Base-by-base conservation (phyloP, 352 stramenopile species). In the Pythium plurisporium region DNA sequence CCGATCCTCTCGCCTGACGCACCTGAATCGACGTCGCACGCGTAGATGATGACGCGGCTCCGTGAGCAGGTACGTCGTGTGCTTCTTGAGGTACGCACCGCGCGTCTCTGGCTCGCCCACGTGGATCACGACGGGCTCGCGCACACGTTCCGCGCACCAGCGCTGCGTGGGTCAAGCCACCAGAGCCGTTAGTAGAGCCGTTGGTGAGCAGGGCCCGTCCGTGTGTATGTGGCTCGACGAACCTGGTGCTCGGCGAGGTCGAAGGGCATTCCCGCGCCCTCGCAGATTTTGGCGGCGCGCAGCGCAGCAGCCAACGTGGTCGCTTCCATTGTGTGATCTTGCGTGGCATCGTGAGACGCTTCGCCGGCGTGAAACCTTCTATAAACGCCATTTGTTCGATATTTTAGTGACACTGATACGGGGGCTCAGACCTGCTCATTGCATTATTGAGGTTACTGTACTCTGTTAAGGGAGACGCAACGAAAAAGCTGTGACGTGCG, bases 31-130 rank as follows among this genome's bases (percentile, higher is more conserved):
- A 26, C 80, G 77, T 0, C 80, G 78, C 20, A 84, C 69, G 19
- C 65, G 38, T 9, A 63, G 50, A 26, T 81, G 69, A 23, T 49
- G 36, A 34, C 38, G 26, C 34, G 70, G 51, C 41, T 67, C 68
- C 27, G 55, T 75, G 29, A 90, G 69, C 12, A 83, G 65, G 51
- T 79, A 89, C 31, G 76, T 86, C 65, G 74, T 89, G 73, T 89
- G 74, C 54, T 86, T 87, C 54, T 86, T 82, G 7, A 91, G 53
- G 43, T 88, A 91, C 27, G 67, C 69, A 11, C 80, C 80, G 5
- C 76, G 62, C 17, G 74, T 67, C 65, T 91, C 76, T 1, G 80
- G 80, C 5, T 78, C 59, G 20, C 71, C 70, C 17, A 91, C 78
- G 27, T 40, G 55, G 30, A 70, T 49, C 20, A 54, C 14, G 17